Evolutionary conservation across 192 early-diverging fungal genomes (phyloP).

Genomic region (Physocladia obscura): DNA sequence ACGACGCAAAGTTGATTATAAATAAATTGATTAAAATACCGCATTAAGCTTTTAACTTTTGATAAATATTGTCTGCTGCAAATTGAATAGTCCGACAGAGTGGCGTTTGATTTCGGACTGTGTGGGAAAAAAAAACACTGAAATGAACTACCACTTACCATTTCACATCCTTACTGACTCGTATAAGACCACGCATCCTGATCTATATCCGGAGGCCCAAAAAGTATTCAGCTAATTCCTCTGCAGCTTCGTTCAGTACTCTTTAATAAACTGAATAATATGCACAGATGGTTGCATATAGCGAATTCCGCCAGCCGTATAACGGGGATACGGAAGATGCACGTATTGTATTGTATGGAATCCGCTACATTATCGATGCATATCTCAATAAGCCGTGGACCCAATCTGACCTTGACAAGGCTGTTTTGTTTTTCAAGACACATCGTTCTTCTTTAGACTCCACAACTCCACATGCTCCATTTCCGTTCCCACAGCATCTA

Average conservation of each 20-base stretch:
- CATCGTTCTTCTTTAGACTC: conserved; percentile 62
- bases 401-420: conserved; percentile 61
- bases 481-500: conserved; percentile 75
- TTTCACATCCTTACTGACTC: conserved; percentile 75
- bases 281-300: conserved; percentile 72
- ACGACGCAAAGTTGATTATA: no score
- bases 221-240: conserved; percentile 37
- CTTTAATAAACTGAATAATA: neutral
- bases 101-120: no score
- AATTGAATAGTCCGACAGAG: no score
- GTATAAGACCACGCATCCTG: conserved; percentile 79
- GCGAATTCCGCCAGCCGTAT: conserved; percentile 72
- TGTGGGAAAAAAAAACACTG: conserved; percentile 2
- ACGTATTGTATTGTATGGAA: conserved; percentile 81
- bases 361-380: conserved; percentile 81
- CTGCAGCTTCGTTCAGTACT: no score
- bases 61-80: no score
- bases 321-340: conserved; percentile 66
- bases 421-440: conserved; percentile 70
- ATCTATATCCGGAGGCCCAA: conserved; percentile 71
- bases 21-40: no score
- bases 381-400: conserved; percentile 72
- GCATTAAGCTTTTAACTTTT: no score
- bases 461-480: conserved; percentile 31
- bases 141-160: conserved; percentile 50